phyloP scores from a whole-genome alignment of 2,329 filamentous ascomycete species.

The Penicillium expansum region DNA sequence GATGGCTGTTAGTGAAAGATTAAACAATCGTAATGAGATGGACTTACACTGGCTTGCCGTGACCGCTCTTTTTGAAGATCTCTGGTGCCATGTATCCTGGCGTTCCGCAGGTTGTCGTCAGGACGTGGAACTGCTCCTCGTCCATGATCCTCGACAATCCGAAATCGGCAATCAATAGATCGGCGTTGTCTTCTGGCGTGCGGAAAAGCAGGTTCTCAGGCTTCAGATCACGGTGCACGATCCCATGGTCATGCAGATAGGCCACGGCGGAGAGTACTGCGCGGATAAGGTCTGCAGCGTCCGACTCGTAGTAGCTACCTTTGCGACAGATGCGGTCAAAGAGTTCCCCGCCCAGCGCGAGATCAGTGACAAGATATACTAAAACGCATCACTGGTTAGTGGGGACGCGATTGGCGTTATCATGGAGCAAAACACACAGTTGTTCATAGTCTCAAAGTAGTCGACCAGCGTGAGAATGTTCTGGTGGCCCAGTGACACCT shows the following conservation, averaged over 20 bases:
- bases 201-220: conserved; percentile 96
- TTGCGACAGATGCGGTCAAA: conserved; percentile 99
- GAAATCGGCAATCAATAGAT: conserved; percentile 95
- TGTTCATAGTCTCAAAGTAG: conserved; percentile 99
- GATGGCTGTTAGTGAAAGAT: neutral
- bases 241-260: conserved; percentile 97
- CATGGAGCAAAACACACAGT: conserved; percentile 57
- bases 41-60: conserved; percentile 85
- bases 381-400: conserved; percentile 17
- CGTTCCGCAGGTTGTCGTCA: conserved; percentile 96
- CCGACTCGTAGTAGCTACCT: conserved; percentile 96
- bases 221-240: conserved; percentile 96
- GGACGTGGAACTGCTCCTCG: conserved; percentile 94
- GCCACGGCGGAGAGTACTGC: conserved; percentile 95
- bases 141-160: conserved; percentile 97
- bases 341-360: conserved; percentile 91
- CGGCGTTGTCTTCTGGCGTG: conserved; percentile 95
- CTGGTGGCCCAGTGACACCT: conserved; percentile 98
- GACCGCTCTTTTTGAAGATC: conserved; percentile 98
- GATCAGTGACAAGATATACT: conserved; percentile 95
- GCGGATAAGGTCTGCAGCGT: conserved; percentile 91
- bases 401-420: neutral
- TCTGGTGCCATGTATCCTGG: conserved; percentile 99
- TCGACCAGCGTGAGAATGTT: conserved; percentile 97
- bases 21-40: neutral